phyloP scores from a whole-genome alignment of 352 stramenopile species.

The Phytopythium cucurbitacearum region DNA sequence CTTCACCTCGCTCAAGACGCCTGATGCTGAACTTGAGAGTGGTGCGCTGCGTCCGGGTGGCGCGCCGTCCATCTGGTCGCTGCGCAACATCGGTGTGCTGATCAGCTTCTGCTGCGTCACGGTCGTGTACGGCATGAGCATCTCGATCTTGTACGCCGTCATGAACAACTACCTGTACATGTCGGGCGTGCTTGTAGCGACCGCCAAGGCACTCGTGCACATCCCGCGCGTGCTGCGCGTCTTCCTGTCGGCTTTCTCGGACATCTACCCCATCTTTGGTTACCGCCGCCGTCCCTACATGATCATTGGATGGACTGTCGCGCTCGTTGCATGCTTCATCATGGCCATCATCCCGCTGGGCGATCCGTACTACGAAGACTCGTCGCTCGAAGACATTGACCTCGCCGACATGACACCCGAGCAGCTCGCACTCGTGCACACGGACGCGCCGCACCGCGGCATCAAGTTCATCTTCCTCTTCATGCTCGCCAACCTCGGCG shows the following conservation, averaged over 20 bases:
- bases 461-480: conserved; percentile 44
- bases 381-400: conserved; percentile 16
- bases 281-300: conserved; percentile 23
- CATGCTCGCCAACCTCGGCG: conserved; percentile 53
- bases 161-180: conserved; percentile 23
- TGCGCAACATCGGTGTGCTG: conserved; percentile 23
- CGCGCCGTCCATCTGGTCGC: conserved; percentile 14
- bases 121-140: conserved; percentile 21
- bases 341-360: conserved; percentile 20
- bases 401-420: conserved; percentile 9
- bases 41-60: conserved; percentile 13
- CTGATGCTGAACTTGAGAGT: conserved; percentile 12
- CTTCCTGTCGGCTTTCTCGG: conserved; percentile 31
- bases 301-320: conserved; percentile 27
- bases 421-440: conserved; percentile 19
- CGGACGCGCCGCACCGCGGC: conserved; percentile 16
- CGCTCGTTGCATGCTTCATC: conserved; percentile 15
- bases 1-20: conserved; percentile 16
- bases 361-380: conserved; percentile 22
- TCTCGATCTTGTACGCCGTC: conserved; percentile 17
- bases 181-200: conserved; percentile 15
- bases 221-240: conserved; percentile 32
- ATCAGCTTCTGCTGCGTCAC: conserved; percentile 24
- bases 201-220: conserved; percentile 26
- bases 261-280: conserved; percentile 35